Conservation (phyloP, 164 flowering plant species). For the Tetrastigma voinierianum region DNA sequence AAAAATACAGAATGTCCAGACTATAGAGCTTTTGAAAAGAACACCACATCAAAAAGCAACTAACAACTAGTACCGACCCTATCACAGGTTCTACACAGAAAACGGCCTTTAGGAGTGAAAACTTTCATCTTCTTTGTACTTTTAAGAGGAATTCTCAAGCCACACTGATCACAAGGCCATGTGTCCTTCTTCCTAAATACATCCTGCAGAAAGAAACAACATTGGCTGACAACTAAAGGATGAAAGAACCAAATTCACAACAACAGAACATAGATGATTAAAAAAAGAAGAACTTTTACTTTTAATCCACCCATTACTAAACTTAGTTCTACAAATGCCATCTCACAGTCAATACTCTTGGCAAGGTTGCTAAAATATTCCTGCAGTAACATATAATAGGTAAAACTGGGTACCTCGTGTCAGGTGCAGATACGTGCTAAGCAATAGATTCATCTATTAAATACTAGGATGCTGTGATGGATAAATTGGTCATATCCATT, state of each 20-base stretch:
- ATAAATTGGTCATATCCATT: too few relatives aligned
- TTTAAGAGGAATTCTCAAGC: conserved; percentile 49
- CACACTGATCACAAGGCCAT: conserved; percentile 68
- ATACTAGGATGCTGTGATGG: too few relatives aligned
- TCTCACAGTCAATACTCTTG: too few relatives aligned
- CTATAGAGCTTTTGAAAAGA: not conserved
- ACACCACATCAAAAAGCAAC: conserved; percentile 5
- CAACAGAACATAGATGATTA: not conserved
- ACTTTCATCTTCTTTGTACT: conserved; percentile 44
- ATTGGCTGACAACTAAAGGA: not conserved
- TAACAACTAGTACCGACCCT: conserved; percentile 62
- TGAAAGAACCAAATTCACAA: not conserved
- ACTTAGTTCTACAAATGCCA: too few relatives aligned
- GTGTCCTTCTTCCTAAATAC: conserved; percentile 25
- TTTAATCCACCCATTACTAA: too few relatives aligned
- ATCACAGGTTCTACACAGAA: conserved; percentile 69
- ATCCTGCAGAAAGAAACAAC: conserved; percentile 37
- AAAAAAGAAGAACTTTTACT: not conserved
- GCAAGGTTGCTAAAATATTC: too few relatives aligned
- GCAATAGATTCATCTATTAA: too few relatives aligned
- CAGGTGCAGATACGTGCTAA: too few relatives aligned
- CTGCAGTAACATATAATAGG: too few relatives aligned
- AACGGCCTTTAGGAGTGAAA: conserved; percentile 30
- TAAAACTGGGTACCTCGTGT: too few relatives aligned
- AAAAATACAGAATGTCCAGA: conserved; percentile 2